A percentile compares a stretch with the other conserved stretches of the same genome.
Conservation (phyloP, 2,329 filamentous ascomycete genomes). For the Lachnellula cervina region DNA sequence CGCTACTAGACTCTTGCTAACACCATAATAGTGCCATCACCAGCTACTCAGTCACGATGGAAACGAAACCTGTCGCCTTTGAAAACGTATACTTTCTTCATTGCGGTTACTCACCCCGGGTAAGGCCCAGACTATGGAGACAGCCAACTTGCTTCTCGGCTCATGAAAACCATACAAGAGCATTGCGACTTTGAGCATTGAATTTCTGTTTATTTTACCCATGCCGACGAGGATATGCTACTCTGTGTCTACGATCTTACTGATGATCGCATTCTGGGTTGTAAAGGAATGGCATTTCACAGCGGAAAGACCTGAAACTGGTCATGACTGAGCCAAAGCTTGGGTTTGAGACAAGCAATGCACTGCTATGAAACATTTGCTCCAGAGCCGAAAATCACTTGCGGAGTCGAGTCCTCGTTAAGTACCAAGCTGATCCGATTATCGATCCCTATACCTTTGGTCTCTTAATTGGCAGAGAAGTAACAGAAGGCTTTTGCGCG, state of each 20-base stretch:
- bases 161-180: background rate
- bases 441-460: no score
- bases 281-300: background rate
- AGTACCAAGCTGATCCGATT: no score
- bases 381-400: no score
- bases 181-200: background rate
- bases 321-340: no score
- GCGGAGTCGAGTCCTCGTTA: no score
- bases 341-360: no score
- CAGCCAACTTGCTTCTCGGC: background rate
- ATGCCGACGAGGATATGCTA: background rate
- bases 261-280: background rate
- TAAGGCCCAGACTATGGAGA: background rate
- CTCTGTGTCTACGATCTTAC: background rate
- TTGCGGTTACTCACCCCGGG: background rate
- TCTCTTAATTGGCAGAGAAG: no score
- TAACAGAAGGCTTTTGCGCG: no score
- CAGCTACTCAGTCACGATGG: background rate
- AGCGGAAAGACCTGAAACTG: no score
- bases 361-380: no score
- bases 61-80: background rate
- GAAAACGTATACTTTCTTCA: background rate
- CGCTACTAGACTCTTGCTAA: background rate
- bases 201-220: background rate
- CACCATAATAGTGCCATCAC: background rate